These are phyloP conservation scores for Dichotomopilus funicola DNA, from an alignment of 2,329 filamentous ascomycete genomes.

Conservation along the genomic window DNA sequence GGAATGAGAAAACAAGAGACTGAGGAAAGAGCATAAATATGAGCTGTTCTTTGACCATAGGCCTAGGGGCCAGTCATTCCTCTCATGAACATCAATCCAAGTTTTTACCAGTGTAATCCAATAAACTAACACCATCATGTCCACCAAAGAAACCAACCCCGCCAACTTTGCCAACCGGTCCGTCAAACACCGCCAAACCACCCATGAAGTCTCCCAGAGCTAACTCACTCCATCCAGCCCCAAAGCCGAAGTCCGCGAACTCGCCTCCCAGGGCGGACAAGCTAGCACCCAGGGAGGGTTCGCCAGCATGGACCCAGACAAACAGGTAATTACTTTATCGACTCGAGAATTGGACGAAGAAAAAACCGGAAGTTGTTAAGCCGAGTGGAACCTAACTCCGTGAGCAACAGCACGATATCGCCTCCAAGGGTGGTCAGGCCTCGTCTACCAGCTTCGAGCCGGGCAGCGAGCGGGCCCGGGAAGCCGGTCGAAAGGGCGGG, in stretches of 20 bases:
- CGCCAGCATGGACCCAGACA: conserved; percentile 37
- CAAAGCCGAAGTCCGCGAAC: conserved; percentile 39
- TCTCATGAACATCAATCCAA: too few relatives aligned
- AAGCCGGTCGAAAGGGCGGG: conserved; percentile 51
- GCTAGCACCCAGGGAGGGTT: conserved; percentile 34
- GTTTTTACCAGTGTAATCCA: too few relatives aligned
- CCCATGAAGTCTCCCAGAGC: too few relatives aligned
- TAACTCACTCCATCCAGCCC: conserved; percentile 22
- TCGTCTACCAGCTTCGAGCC: conserved; percentile 49
- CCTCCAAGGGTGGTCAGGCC: conserved; percentile 47
- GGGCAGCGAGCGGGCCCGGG: conserved; percentile 44
- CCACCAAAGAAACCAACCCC: conserved; percentile 28
- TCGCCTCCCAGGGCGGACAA: conserved; percentile 37
- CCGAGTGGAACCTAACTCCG: conserved; percentile 2
- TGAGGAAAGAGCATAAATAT: too few relatives aligned
- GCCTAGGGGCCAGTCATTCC: too few relatives aligned
- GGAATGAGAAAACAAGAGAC: too few relatives aligned
- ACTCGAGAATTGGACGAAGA: not conserved
- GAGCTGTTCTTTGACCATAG: too few relatives aligned
- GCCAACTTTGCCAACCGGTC: conserved; percentile 36
- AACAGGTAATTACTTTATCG: conserved; percentile 7
- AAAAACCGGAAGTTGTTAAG: not conserved
- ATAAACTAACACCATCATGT: conserved; percentile 13
- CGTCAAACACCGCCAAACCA: too few relatives aligned
- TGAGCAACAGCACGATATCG: conserved; percentile 42